Evolutionary conservation across 2,329 filamentous ascomycete species (phyloP).

Genomic region (Ascochyta lentis): DNA sequence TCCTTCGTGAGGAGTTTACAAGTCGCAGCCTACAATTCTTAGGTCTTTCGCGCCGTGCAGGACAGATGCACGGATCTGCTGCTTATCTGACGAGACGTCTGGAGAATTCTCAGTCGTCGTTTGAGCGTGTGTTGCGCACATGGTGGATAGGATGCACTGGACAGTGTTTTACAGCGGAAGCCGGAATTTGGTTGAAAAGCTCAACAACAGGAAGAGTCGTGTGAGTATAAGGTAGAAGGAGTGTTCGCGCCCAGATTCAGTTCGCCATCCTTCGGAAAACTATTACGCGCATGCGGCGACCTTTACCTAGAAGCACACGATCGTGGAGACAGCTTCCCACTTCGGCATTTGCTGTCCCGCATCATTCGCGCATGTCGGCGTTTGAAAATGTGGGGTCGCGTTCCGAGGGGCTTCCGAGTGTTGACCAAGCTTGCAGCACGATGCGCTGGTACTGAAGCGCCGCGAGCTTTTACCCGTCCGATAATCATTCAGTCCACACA

Average conservation of each 20-base stretch:
- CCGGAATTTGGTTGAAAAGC: background rate
- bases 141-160: background rate
- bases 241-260: slow-evolving; percentile 3
- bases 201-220: background rate
- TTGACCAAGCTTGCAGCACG: slow-evolving; percentile 16
- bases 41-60: slow-evolving; percentile 68
- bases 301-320: slow-evolving; percentile 29
- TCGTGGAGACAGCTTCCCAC: slow-evolving; percentile 37
- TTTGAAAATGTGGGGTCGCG: slow-evolving; percentile 33
- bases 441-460: slow-evolving; percentile 12
- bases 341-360: slow-evolving; percentile 41
- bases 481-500: slow-evolving; percentile 1
- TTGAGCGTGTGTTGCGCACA: slow-evolving; percentile 20
- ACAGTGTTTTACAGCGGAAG: background rate
- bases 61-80: slow-evolving; percentile 59
- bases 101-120: slow-evolving; percentile 24
- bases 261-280: slow-evolving; percentile 16
- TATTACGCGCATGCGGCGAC: slow-evolving; percentile 30
- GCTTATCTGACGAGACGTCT: slow-evolving; percentile 34
- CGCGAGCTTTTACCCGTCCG: background rate
- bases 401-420: slow-evolving; percentile 39
- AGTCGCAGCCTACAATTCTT: slow-evolving; percentile 56
- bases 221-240: background rate
- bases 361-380: slow-evolving; percentile 14
- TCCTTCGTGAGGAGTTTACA: background rate